phyloP scores from a whole-genome alignment of 2,329 filamentous ascomycete species.

The Arthrobotrys pseudoclavata region DNA sequence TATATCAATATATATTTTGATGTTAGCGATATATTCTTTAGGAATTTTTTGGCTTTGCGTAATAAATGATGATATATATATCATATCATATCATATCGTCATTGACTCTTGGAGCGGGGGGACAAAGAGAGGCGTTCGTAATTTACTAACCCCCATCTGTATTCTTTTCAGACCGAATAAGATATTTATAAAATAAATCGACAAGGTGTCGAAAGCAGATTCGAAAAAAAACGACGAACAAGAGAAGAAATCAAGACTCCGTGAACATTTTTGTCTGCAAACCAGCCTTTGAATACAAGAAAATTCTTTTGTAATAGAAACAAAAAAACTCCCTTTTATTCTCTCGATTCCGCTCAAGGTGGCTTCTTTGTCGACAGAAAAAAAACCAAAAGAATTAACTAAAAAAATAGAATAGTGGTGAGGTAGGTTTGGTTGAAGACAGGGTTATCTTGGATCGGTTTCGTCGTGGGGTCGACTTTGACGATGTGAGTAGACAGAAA shows the following conservation, averaged over 20 bases:
- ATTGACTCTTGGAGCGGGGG: not conserved
- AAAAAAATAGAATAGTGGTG: not conserved
- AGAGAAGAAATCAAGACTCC: not conserved
- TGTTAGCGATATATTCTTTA: constrained; percentile 14
- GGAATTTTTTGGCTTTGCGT: not conserved
- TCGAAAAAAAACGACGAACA: not conserved
- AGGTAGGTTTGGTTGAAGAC: constrained; percentile 11
- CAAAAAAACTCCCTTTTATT: constrained; percentile 11
- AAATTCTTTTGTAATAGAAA: not conserved
- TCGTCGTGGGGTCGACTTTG: constrained; percentile 20
- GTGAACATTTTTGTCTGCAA: constrained; percentile 13
- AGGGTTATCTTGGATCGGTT: constrained; percentile 18
- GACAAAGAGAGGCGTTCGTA: constrained; percentile 2
- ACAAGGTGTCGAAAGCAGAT: not conserved
- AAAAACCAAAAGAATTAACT: not conserved
- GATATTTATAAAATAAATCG: not conserved
- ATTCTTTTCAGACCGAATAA: constrained; percentile 4
- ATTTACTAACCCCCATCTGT: constrained; percentile 28
- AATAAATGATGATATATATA: not conserved
- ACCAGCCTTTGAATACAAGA: not conserved
- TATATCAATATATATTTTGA: not conserved
- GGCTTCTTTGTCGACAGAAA: constrained; percentile 7
- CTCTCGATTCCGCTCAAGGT: constrained; percentile 23
- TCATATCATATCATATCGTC: not conserved
- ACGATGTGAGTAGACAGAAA: constrained; percentile 40